Evolutionary conservation across 75 land plant species (phyloP), one percentile per base, ranked within the genome.

Genomic region (Picea sitchensis): DNA sequence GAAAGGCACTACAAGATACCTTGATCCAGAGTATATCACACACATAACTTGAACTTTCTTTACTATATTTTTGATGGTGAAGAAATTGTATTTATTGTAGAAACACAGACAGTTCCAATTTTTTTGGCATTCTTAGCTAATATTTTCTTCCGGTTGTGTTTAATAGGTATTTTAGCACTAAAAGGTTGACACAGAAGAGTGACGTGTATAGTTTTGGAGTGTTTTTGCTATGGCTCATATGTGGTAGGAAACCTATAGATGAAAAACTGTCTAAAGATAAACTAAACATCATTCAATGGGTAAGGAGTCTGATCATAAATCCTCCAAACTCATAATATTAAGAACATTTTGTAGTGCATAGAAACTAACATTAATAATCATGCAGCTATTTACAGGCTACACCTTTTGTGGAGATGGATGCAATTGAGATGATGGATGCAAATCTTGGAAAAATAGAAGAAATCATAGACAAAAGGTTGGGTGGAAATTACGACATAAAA

Each of bases 11-110:
- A 54, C 69, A 0, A 82, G 80, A 17, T 87, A 84, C 64, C 80
- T 87, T 44, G 87, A 87, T 14, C 87, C 84, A 14, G 80, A 85
- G 81, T 82, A 85, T 79, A 41, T 61, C 68, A 77, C 76, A 34
- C 30, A 2, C 31, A 36, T 30, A 72, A 59, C 9, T 21, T 17
- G 58, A 11, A 15, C 30, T 36, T 17, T 20, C 18, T 57, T 77
- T 38, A 17, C 14, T 26, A 26, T 26, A 3, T 30, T 3, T 3
- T 64, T 14, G 3, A 9, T 30, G 30, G 26, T 26, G 26, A 26
- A 26, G 26, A 26, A 26, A 26, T 26, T 26, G 26, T 26, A 26
- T 26, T 26, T 26, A 26, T 26, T 26, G 26, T 26, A 26, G 26
- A 26, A 26, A 26, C 26, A 26, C 26, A 26, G 26, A 26, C 26